Evolutionary conservation across 2,329 filamentous ascomycete species (phyloP), one percentile per base, ranked within the genome.

Genomic region (Apiospora malaysiana): DNA sequence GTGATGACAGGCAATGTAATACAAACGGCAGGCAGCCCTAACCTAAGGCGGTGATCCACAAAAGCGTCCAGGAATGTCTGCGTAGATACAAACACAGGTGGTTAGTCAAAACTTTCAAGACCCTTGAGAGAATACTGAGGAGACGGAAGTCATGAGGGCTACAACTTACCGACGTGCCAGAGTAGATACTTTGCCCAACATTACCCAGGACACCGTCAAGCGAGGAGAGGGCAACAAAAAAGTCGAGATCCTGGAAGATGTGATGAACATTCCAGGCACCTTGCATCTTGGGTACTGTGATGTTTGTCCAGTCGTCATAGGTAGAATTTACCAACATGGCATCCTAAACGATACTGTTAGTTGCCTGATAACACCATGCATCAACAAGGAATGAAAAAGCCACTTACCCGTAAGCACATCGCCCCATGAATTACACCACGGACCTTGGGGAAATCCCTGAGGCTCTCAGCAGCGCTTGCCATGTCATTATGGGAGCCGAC

Each of bases 331-430:
- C 37, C 9, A 67, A 67, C 37, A 46, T 40, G n/a, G 21, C 42
- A 27, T 67, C 65, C 63, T 66, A 10, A 14, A 18, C 2, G 0
- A 9, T 49, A 9, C 46, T 23, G 9, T 49, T 49, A 23, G 45
- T 46, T 4, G 14, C 45, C 45, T 7, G 16, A 21, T 6, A 46
- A 46, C 14, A 46, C 14, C 18, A 46, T 46, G 7, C 18, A 21
- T 46, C 45, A n/a, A n/a, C 45, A 46, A 46, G 8, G 2, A 46
- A n/a, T 21, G 16, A 21, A 21, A 18, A 12, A 70, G 71, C 3
- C 71, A 76, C 66, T 75, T 65, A 69, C 68, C 14, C 47, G 25
- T n/a, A 69, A 18, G n/a, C 12, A 43, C 25, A 69, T 18, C 14
- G 68, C 68, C 6, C 27, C 25, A 45, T 69, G 68, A n/a, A 69